phyloP scores from a whole-genome alignment of 2,329 filamentous ascomycete species.

The Ambrosiella beaveri region DNA sequence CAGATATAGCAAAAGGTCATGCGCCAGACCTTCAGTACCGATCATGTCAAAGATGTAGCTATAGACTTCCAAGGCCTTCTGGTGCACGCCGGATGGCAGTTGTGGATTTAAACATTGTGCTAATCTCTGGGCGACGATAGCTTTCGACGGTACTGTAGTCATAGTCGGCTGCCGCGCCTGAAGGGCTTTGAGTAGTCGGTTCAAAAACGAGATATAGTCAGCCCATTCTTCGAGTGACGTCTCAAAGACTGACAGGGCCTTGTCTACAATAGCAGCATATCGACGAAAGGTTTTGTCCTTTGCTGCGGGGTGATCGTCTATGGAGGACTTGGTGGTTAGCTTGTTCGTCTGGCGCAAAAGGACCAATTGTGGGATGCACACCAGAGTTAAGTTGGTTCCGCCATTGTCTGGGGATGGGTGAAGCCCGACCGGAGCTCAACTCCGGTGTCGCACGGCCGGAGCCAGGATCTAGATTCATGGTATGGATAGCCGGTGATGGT shows the following conservation, averaged over 20 bases:
- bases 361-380: conserved; percentile 25
- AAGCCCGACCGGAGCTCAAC: conserved; percentile 59
- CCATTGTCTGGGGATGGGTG: conserved; percentile 58
- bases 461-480: conserved; percentile 17
- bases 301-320: conserved; percentile 33
- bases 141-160: conserved; percentile 62
- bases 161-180: conserved; percentile 66
- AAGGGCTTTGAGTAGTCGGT: conserved; percentile 76
- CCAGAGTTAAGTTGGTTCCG: conserved; percentile 62
- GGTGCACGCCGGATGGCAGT: conserved; percentile 87
- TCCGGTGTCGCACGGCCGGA: conserved; percentile 49
- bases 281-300: conserved; percentile 62
- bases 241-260: conserved; percentile 78
- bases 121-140: conserved; percentile 70
- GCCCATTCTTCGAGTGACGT: conserved; percentile 95
- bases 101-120: conserved; percentile 90
- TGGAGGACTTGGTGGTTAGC: background rate
- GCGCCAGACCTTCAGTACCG: conserved; percentile 60
- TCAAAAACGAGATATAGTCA: conserved; percentile 95
- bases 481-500: background rate
- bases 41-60: conserved; percentile 75
- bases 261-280: conserved; percentile 77
- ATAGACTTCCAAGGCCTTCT: conserved; percentile 92
- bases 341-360: background rate
- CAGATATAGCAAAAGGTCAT: conserved; percentile 72